Evolutionary conservation across 1,284 basidiomycete species (phyloP).

Genomic region (Fomitopsis pinicola): DNA sequence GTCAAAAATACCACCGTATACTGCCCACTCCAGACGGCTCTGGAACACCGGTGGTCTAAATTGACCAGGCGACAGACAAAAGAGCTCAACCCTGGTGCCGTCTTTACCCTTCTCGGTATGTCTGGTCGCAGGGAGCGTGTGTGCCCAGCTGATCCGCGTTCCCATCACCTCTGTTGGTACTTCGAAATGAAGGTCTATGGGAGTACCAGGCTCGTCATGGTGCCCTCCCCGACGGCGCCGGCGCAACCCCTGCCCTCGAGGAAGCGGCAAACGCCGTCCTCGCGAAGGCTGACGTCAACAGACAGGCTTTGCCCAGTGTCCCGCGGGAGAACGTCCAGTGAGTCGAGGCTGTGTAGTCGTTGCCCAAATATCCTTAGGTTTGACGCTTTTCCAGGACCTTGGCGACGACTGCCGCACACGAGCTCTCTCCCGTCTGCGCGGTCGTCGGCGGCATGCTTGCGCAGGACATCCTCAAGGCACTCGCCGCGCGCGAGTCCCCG

Average conservation of each 20-base stretch:
- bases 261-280: conserved; percentile 59
- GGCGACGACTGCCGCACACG: conserved; percentile 69
- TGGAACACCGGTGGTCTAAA: conserved; percentile 66
- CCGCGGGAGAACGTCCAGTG: conserved; percentile 59
- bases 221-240: conserved; percentile 48
- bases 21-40: conserved; percentile 58
- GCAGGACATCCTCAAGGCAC: conserved; percentile 91
- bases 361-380: neutral
- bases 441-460: conserved; percentile 92
- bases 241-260: conserved; percentile 54
- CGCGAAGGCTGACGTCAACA: conserved; percentile 62
- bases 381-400: conserved; percentile 42
- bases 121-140: neutral
- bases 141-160: neutral
- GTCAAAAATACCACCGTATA: conserved; percentile 65
- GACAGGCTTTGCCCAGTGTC: conserved; percentile 53
- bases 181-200: conserved; percentile 63
- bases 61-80: conserved; percentile 74
- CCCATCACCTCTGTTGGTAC: conserved; percentile 1
- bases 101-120: conserved; percentile 74
- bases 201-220: conserved; percentile 68
- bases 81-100: conserved; percentile 67
- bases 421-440: conserved; percentile 88
- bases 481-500: conserved; percentile 87
- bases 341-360: conserved; percentile 19